These are phyloP conservation scores for Trichoderma koningiopsis DNA, from an alignment of 2,329 filamentous ascomycete genomes.

Conservation along the genomic window DNA sequence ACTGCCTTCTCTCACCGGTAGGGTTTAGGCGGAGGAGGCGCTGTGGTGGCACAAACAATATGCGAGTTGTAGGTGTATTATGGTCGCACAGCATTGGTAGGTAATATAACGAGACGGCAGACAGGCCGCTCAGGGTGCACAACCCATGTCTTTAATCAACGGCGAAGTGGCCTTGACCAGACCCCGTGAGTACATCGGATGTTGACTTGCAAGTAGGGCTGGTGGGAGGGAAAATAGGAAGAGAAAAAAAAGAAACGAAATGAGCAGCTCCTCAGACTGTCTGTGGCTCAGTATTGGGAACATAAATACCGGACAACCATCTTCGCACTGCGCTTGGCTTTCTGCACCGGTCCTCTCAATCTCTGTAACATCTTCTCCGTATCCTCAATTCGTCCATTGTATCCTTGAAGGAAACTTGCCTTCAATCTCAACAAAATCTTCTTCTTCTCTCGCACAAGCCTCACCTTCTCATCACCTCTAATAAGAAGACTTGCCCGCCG, in stretches of 20 bases:
- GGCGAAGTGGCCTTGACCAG: background rate
- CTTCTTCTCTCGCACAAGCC: background rate
- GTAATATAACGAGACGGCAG: background rate
- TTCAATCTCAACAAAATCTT: background rate
- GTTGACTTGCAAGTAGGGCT: background rate
- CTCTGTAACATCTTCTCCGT: background rate
- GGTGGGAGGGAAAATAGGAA: background rate
- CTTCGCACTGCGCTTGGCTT: background rate
- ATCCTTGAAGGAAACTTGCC: background rate
- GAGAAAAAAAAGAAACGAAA: background rate
- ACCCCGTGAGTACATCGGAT: background rate
- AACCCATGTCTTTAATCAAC: background rate
- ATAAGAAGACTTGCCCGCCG: background rate
- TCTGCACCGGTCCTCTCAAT: background rate
- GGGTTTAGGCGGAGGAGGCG: background rate
- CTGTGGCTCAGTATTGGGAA: background rate
- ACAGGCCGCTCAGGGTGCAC: background rate
- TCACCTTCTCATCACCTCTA: background rate
- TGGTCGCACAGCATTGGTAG: background rate
- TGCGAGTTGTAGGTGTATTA: slow-evolving; percentile 1
- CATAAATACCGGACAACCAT: background rate
- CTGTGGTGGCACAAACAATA: slow-evolving; percentile 9
- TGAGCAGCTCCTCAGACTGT: background rate
- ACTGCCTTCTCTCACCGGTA: background rate
- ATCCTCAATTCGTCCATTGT: background rate